Evolutionary conservation across 139 green algal species (phyloP), one percentile per base, ranked within the genome.

Genomic region (Closterium sp.): DNA sequence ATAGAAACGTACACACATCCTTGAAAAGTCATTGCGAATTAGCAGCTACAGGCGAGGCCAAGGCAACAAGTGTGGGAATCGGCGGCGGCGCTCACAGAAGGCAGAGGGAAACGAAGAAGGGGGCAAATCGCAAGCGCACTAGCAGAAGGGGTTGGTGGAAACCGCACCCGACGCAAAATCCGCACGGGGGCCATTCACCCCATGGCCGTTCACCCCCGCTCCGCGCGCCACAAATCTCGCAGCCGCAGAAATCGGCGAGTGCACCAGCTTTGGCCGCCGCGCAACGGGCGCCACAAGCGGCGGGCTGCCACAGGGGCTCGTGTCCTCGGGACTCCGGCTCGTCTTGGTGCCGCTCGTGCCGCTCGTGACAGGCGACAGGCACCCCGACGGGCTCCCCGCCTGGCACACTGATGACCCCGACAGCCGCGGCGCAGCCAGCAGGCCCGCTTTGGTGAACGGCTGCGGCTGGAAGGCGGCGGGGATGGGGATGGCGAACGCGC

Each of bases 331-430:
- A 4, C 83, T 86, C 21, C 83, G n/a, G 21, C 30, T 86, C 83
- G 30, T 33, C 25, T 32, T 86, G 21, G 30, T 86, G 19, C 83
- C 83, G 83, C 83, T 86, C 30, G 30, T 86, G 23, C 30, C 30
- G 28, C 83, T 86, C n/a, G 30, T 86, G n/a, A 86, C 83, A 28
- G 83, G 83, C 30, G 83, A 86, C 83, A 86, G 83, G 83, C 83
- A 86, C 30, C 83, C 83, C 55, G 55, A 76, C 55, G 55, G 55
- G 55, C 55, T 76, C 55, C 25, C 16, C 55, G 55, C 55, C 55
- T 76, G 55, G 55, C 55, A 76, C 55, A 76, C 55, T 3, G 55
- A 28, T 28, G 83, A 86, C 16, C 83, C 83, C 19, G 30, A 32
- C 83, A 32, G 30, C 9, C 30, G 30, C 83, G 83, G 12, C 7